Conservation (phyloP, 352 stramenopile species). For the Globisporangium uncinulatum region DNA sequence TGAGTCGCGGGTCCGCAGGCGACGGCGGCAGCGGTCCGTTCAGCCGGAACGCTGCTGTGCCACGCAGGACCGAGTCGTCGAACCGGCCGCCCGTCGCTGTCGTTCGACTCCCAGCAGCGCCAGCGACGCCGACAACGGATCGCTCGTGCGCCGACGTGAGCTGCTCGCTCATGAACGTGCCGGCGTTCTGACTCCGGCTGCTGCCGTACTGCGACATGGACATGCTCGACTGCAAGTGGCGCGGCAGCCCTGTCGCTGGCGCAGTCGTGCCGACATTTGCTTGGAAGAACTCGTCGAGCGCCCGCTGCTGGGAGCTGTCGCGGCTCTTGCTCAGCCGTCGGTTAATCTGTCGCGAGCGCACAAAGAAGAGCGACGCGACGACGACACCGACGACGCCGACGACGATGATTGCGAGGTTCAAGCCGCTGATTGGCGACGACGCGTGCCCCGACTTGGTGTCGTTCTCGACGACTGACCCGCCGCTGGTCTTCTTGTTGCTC, state of each 20-base stretch:
- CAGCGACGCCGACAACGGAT: conserved; percentile 19
- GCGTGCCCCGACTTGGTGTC: conserved; percentile 16
- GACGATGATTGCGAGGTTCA: conserved; percentile 39
- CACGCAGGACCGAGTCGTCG: conserved; percentile 12
- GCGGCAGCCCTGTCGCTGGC: neutral
- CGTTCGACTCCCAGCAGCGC: conserved; percentile 2
- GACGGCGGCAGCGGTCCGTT: conserved; percentile 9
- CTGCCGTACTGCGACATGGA: conserved; percentile 13
- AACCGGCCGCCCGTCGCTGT: conserved; percentile 7
- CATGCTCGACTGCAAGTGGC: conserved; percentile 3
- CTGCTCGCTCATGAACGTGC: conserved; percentile 18
- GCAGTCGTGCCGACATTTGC: conserved; percentile 34
- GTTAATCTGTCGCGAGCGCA: conserved; percentile 26
- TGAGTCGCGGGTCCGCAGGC: neutral
- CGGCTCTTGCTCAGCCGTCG: conserved; percentile 18
- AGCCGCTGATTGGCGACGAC: conserved; percentile 21
- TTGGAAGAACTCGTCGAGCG: conserved; percentile 48
- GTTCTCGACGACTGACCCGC: conserved; percentile 9
- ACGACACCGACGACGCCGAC: conserved; percentile 40
- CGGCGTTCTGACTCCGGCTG: conserved; percentile 1
- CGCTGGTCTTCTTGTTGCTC: conserved; percentile 10
- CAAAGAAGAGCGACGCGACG: conserved; percentile 48
- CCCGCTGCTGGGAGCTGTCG: conserved; percentile 33
- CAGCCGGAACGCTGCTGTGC: conserved; percentile 12
- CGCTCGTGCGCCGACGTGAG: conserved; percentile 27